Evolutionary conservation across 768 basidiomycete genomes (phyloP).

Genomic region (Leccinum variicolor): DNA sequence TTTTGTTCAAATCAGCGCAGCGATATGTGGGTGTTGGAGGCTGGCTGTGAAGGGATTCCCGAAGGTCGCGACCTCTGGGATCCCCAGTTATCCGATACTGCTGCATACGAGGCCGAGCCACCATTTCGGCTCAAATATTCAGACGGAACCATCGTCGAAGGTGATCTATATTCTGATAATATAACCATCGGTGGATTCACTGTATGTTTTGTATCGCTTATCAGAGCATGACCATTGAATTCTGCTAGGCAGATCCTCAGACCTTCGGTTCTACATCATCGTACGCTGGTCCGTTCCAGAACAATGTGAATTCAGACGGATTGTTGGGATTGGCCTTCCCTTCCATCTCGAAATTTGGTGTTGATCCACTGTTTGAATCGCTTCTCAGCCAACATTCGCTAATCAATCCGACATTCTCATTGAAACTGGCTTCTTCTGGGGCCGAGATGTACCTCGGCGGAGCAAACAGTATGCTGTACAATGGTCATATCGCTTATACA

Average conservation of each 20-base stretch:
- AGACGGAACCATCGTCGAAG: not conserved
- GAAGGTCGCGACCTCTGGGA: not conserved
- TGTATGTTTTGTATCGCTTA: not conserved
- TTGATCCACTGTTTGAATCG: not conserved
- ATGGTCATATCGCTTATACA: too few relatives aligned
- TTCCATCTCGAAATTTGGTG: not conserved
- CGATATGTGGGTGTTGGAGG: not conserved
- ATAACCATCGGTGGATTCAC: not conserved
- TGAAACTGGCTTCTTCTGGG: too few relatives aligned
- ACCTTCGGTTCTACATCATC: not conserved
- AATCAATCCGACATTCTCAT: not conserved
- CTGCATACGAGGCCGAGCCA: too few relatives aligned
- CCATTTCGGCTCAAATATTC: not conserved
- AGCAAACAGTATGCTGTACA: too few relatives aligned
- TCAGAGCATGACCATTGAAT: not conserved
- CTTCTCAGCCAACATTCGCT: not conserved
- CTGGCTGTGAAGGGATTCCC: not conserved
- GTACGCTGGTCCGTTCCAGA: not conserved
- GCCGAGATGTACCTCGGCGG: too few relatives aligned
- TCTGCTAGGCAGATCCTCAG: not conserved
- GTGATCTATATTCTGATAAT: not conserved
- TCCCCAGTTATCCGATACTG: not conserved
- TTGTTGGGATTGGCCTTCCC: not conserved
- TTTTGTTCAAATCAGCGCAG: too few relatives aligned
- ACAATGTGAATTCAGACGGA: not conserved